These are phyloP conservation scores for Tulasnella calospora DNA, from an alignment of 768 basidiomycete genomes.

Conservation along the genomic window DNA sequence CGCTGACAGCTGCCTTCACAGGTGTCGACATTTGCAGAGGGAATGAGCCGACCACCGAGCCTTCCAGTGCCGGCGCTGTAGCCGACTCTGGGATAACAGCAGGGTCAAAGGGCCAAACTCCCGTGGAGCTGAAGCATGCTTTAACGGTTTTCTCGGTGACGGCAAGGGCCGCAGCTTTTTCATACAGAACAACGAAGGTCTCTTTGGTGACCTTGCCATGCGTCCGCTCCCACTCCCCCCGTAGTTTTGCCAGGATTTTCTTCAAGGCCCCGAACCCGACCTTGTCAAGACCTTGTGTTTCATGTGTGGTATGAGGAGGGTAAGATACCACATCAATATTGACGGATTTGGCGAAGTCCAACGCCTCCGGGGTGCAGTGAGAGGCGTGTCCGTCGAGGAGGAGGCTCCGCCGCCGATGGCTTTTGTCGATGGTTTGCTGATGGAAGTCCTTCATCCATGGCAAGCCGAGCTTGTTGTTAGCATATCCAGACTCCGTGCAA, in stretches of 20 bases:
- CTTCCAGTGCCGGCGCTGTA: background rate
- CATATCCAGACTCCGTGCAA: too few species aligned
- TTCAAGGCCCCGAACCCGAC: slow-evolving; percentile 34
- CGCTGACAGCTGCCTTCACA: slow-evolving; percentile 26
- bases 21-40: slow-evolving; percentile 22
- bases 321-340: slow-evolving; percentile 45
- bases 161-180: slow-evolving; percentile 34
- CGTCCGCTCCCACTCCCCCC: slow-evolving; percentile 33
- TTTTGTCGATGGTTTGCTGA: too few species aligned
- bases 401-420: too few species aligned
- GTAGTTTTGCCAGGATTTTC: slow-evolving; percentile 32
- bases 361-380: slow-evolving; percentile 41
- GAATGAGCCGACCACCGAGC: too few species aligned
- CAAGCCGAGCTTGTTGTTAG: too few species aligned
- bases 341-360: slow-evolving; percentile 39
- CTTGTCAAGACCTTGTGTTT: slow-evolving; percentile 25
- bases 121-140: slow-evolving; percentile 42
- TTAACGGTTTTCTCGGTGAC: slow-evolving; percentile 37
- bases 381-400: slow-evolving; percentile 40
- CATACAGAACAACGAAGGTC: slow-evolving; percentile 41
- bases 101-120: slow-evolving; percentile 40
- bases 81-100: slow-evolving; percentile 34
- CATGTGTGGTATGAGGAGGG: slow-evolving; percentile 46
- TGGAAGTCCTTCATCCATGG: too few species aligned
- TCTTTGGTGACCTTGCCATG: slow-evolving; percentile 35